Conservation (phyloP, 2,329 filamentous ascomycete species). For the Colletotrichum lentis region DNA sequence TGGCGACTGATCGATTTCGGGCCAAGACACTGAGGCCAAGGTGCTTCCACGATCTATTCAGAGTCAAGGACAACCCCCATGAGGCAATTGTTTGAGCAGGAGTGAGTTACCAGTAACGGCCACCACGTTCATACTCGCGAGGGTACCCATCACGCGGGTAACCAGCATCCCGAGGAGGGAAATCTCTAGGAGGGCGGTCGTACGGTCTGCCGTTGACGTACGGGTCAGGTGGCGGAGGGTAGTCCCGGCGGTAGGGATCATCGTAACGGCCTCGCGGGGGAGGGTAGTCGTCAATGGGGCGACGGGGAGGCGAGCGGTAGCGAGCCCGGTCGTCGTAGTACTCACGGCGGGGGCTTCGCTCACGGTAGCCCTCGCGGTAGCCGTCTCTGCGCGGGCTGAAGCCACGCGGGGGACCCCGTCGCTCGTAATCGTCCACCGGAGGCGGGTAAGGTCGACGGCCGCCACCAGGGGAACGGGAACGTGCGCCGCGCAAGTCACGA, state of each 20-base stretch:
- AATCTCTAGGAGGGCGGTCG: constrained; percentile 61
- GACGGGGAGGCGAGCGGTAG: constrained; percentile 82
- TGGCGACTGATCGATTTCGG: neutral
- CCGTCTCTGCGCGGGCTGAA: constrained; percentile 80
- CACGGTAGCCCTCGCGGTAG: constrained; percentile 80
- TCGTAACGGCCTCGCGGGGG: constrained; percentile 74
- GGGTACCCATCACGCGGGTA: constrained; percentile 57
- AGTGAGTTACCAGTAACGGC: constrained; percentile 59
- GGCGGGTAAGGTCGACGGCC: constrained; percentile 72
- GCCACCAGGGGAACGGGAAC: constrained; percentile 76
- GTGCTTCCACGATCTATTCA: constrained; percentile 33
- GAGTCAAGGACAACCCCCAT: constrained; percentile 38
- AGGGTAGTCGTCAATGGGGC: constrained; percentile 79
- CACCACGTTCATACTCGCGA: constrained; percentile 60
- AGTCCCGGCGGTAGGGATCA: constrained; percentile 77
- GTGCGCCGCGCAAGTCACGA: constrained; percentile 71
- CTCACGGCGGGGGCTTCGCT: constrained; percentile 83
- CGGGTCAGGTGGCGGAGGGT: constrained; percentile 70
- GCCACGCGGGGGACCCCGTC: constrained; percentile 79
- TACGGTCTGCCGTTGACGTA: constrained; percentile 67
- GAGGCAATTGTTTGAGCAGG: constrained; percentile 31
- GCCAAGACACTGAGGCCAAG: neutral
- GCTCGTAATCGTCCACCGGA: constrained; percentile 80
- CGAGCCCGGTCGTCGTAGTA: constrained; percentile 87
- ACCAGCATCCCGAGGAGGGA: constrained; percentile 59